phyloP scores from a whole-genome alignment of 2,329 filamentous ascomycete genomes.

The Tothia fuscella region DNA sequence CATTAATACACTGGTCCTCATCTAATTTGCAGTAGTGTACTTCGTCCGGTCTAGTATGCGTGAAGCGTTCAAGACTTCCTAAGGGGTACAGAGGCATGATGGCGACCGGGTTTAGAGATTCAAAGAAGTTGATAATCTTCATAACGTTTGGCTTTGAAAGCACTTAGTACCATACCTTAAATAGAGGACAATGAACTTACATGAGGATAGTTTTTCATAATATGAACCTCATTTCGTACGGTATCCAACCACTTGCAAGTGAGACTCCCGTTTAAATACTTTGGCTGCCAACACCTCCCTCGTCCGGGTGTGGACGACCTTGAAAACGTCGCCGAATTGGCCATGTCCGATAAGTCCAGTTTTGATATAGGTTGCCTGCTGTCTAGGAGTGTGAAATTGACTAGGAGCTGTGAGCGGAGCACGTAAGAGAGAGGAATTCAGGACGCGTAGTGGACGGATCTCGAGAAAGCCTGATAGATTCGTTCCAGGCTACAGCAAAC shows the following conservation, averaged over 20 bases:
- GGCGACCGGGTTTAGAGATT: not conserved
- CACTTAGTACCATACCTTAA: not conserved
- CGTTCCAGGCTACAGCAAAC: no score
- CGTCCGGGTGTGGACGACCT: not conserved
- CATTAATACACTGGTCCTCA: not conserved
- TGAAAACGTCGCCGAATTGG: not conserved
- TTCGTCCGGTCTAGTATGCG: no score
- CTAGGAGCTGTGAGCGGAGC: no score
- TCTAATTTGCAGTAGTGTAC: not conserved
- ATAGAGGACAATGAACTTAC: not conserved
- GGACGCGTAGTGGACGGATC: no score
- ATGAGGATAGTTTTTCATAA: slow-evolving; percentile 1
- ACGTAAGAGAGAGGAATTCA: no score
- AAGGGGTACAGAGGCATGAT: not conserved
- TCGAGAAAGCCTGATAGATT: no score
- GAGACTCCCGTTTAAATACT: not conserved
- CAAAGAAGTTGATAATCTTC: not conserved
- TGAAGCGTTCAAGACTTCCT: not conserved
- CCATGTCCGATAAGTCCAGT: no score
- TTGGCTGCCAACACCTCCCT: not conserved
- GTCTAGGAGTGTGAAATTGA: no score
- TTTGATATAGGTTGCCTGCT: no score
- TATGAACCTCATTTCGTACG: not conserved
- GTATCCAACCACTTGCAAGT: not conserved
- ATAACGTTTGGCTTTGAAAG: not conserved